Base-by-base conservation (phyloP, 495 filamentous ascomycete species). In the Annulohypoxylon stygium region DNA sequence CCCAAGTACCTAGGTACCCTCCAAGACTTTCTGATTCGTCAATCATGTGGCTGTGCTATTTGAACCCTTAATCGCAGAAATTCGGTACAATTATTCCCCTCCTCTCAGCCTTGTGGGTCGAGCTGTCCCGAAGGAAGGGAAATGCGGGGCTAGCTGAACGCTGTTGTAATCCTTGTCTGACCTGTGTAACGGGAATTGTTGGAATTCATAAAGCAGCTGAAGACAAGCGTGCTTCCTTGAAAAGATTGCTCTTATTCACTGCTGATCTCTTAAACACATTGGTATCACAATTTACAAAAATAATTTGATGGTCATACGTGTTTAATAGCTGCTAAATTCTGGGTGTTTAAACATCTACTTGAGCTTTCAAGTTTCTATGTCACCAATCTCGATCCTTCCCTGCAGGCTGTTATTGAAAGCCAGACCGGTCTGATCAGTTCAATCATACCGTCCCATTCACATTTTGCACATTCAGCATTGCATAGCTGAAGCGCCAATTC, bases 101-200 rank as follows among this genome's bases (percentile, higher is more conserved):
- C 30, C 10, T 2, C 7, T 57, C 53, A 57, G 53, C 53, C 53
- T 37, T 57, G 30, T 57, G 53, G 53, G 53, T 57, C 53, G 0
- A 37, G 30, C 26, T 34, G 26, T 34, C 11, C 26, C 26, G 20
- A 55, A 16, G 25, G 26, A 34, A 55, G 14, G 51, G 51, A 26
- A 55, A 55, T 26, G 51, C 51, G 51, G 51, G 51, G 51, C 30
- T 26, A 34, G n/a, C 26, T 16, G 12, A 33, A 5, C 25, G 9
- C 48, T 53, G 26, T 14, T 16, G 43, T 47, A 47, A 47, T 11
- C 16, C 16, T 47, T 47, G 43, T 20, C 2, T 47, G 43, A 20
- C 43, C n/a, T 47, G 43, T 47, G 12, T 43, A 14, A 11, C 14
- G 1, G 12, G 39, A 12, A 39, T 12, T 39, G 9, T 10, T 39